Conservation (phyloP, 2,329 filamentous ascomycete genomes). For the Juglanconis juglandina region DNA sequence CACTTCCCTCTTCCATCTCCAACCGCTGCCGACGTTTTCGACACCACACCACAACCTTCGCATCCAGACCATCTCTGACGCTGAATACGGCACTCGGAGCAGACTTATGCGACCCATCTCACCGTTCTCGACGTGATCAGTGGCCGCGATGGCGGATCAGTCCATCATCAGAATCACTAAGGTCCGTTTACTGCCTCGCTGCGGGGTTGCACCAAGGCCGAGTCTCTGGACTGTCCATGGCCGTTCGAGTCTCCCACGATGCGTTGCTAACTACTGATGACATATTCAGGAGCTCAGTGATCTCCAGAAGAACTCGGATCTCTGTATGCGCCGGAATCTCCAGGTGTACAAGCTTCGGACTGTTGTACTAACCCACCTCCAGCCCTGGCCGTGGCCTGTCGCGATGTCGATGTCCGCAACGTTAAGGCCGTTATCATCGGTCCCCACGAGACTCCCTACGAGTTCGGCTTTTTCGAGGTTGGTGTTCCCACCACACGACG, state of each 20-base stretch:
- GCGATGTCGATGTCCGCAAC: conserved; percentile 83
- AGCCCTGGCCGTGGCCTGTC: conserved; percentile 84
- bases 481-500: conserved; percentile 21
- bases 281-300: conserved; percentile 74
- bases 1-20: background rate
- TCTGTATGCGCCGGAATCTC: conserved; percentile 59
- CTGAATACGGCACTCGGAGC: background rate
- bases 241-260: conserved; percentile 1
- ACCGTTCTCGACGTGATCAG: conserved; percentile 10
- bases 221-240: conserved; percentile 4
- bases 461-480: conserved; percentile 96
- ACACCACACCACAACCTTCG: background rate
- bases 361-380: conserved; percentile 20
- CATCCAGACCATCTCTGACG: background rate
- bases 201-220: conserved; percentile 17
- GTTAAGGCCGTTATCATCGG: conserved; percentile 87
- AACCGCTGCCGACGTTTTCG: background rate
- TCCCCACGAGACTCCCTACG: conserved; percentile 90
- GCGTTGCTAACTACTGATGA: conserved; percentile 8
- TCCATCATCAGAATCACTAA: conserved; percentile 85
- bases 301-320: conserved; percentile 76
- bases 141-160: conserved; percentile 68
- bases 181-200: conserved; percentile 43
- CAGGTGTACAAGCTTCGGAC: background rate
- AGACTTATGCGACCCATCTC: conserved; percentile 13